Base-by-base conservation (phyloP, 2,329 filamentous ascomycete species). In the Coccinonectria pachysandricola region DNA sequence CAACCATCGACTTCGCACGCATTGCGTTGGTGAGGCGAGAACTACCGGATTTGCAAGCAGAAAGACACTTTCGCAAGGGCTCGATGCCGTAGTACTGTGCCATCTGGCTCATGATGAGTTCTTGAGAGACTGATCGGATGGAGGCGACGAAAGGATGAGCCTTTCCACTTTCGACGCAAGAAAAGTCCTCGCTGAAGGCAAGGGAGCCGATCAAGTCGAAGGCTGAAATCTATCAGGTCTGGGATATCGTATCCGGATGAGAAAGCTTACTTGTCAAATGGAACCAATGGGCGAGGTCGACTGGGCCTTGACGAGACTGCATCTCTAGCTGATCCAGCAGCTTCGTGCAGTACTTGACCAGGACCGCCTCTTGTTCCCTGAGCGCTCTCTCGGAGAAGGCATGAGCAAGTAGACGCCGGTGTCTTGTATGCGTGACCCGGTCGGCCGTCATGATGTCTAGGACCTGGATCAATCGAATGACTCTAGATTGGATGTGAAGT, bases 91-190 rank as follows among this genome's bases (percentile, higher is more conserved):
- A 41, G 25, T 30, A 34, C 3, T 17, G 21, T 1, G 28, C 25
- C 38, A 41, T 39, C 22, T 41, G 38, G 21, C 27, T 37, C 32
- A 41, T 39, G 5, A 41, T 37, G 6, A 41, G 21, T 21, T 41
- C 38, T 11, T 23, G 24, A 3, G 38, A 39, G 7, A 41, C 32
- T 1, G 23, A 12, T 12, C 35, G 35, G 13, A 37, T 37, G 8
- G 36, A 39, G 5, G 32, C 38, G 2, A 41, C 36, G 18, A 41
- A 41, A 3, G 38, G 36, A 19, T 41, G 36, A 3, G 38, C 23
- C 4, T 26, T 23, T n/a, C 36, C 38, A 2, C 30, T 37, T 13
- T 39, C 34, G 23, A 41, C 34, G 11, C 38, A 41, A 4, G 31
- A 34, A 13, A 41, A 41, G 16, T 41, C 32, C 11, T 39, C 17